These are phyloP conservation scores for Colletotrichum scovillei DNA, from an alignment of 2,329 filamentous ascomycete genomes.

Conservation along the genomic window DNA sequence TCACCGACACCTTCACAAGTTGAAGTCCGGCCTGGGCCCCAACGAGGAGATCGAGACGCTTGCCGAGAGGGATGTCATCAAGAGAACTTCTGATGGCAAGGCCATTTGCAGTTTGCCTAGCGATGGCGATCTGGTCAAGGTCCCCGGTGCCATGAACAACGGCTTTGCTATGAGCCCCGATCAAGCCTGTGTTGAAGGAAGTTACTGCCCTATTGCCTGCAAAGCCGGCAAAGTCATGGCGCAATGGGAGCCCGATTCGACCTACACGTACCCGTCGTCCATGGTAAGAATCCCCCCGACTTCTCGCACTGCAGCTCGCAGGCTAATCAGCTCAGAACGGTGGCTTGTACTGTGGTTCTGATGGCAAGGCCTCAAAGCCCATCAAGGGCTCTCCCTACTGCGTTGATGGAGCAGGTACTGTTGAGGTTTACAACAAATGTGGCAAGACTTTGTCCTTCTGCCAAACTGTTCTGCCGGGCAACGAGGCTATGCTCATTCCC, in stretches of 20 bases:
- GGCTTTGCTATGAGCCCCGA: constrained; percentile 87
- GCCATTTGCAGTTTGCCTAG: constrained; percentile 72
- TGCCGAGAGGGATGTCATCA: constrained; percentile 37
- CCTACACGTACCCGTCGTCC: constrained; percentile 75
- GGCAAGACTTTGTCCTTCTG: constrained; percentile 75
- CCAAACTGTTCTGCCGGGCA: constrained; percentile 82
- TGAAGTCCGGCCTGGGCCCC: constrained; percentile 2
- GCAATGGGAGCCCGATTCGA: constrained; percentile 80
- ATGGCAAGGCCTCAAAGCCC: constrained; percentile 75
- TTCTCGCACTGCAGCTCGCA: constrained; percentile 4
- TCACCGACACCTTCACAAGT: constrained; percentile 49
- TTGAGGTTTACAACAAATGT: constrained; percentile 75
- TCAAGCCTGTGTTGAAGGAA: constrained; percentile 73
- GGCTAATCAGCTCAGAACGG: constrained; percentile 65
- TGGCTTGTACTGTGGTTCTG: constrained; percentile 76
- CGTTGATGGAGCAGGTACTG: constrained; percentile 72
- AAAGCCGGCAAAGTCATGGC: constrained; percentile 80
- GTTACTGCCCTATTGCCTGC: constrained; percentile 82
- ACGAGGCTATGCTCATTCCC: constrained; percentile 85
- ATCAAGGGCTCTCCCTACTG: constrained; percentile 77
- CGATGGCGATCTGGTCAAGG: constrained; percentile 72
- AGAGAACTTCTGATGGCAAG: constrained; percentile 43
- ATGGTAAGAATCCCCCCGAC: constrained; percentile 63
- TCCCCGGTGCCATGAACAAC: constrained; percentile 72
- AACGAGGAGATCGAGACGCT: constrained; percentile 18